These are phyloP conservation scores for Pseudonitzschia multistriata DNA, from an alignment of 108 stramenopile species.

Conservation along the genomic window DNA sequence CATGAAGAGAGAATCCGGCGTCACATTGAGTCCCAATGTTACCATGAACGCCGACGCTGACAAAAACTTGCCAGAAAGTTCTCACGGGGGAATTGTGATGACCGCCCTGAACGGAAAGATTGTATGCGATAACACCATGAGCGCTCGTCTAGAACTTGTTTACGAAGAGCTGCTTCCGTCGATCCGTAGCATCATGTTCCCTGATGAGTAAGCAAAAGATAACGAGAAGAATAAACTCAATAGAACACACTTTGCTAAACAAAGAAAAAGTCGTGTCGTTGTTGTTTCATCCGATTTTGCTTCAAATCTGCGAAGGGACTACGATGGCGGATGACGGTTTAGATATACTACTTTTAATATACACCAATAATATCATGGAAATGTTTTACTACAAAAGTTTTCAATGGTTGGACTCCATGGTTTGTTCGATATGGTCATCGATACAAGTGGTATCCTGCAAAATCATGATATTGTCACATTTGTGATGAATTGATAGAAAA, in stretches of 20 bases:
- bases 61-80: conserved; percentile 64
- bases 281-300: background rate
- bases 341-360: background rate
- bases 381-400: background rate
- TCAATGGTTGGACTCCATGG: too few species aligned
- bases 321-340: background rate
- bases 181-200: conserved; percentile 92
- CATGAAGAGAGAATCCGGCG: conserved; percentile 87
- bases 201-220: conserved; percentile 48
- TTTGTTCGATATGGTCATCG: too few species aligned
- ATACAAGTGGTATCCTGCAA: too few species aligned
- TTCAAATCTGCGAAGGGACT: background rate
- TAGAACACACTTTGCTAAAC: background rate
- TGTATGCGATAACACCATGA: conserved; percentile 97
- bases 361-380: background rate
- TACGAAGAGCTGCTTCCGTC: conserved; percentile 94
- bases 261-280: background rate
- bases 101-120: conserved; percentile 91
- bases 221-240: background rate
- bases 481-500: too few species aligned
- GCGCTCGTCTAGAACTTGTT: conserved; percentile 82
- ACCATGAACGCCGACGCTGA: conserved; percentile 68
- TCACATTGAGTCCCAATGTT: conserved; percentile 81
- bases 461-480: too few species aligned
- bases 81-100: conserved; percentile 91